Percentiles rank a stretch among this genome's conserved stretches.
phyloP scores from a whole-genome alignment of 2,329 filamentous ascomycete species.

The Emydomyces testavorans region DNA sequence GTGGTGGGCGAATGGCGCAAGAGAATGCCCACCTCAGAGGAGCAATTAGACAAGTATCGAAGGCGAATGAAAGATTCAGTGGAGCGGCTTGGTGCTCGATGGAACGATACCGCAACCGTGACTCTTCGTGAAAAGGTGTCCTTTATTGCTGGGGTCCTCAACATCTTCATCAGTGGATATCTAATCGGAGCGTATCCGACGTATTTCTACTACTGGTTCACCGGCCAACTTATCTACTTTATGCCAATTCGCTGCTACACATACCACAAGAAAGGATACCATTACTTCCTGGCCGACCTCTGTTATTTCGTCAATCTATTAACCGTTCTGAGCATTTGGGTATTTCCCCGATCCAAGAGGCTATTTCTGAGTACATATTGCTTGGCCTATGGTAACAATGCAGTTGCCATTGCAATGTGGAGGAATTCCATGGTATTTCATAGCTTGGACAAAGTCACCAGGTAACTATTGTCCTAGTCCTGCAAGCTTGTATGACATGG shows the following conservation, averaged over 20 bases:
- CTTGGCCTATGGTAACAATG: constrained; percentile 90
- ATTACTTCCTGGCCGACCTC: constrained; percentile 93
- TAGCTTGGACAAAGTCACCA: constrained; percentile 94
- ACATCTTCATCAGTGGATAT: constrained; percentile 94
- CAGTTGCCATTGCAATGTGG: constrained; percentile 97
- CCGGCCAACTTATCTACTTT: constrained; percentile 75
- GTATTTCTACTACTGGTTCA: constrained; percentile 89
- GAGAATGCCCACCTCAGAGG: constrained; percentile 73
- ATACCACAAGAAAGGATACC: constrained; percentile 82
- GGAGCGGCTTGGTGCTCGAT: constrained; percentile 72
- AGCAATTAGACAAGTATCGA: constrained; percentile 83
- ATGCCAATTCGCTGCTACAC: constrained; percentile 92
- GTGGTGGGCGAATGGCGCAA: constrained; percentile 90
- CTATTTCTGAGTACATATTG: constrained; percentile 89
- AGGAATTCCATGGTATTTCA: constrained; percentile 97
- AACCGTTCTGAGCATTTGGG: constrained; percentile 70
- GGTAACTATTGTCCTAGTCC: constrained; percentile 36
- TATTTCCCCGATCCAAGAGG: constrained; percentile 79
- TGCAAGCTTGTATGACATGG: background rate
- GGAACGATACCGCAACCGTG: constrained; percentile 82
- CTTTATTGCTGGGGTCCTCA: constrained; percentile 91
- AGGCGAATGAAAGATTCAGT: constrained; percentile 78
- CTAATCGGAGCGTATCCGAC: constrained; percentile 76
- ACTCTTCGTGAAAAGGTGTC: constrained; percentile 86
- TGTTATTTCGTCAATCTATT: constrained; percentile 98